A percentile compares a stretch with the other conserved stretches of the same genome.
These are phyloP conservation scores for Suhomyces bribrorum DNA, from an alignment of 1,139 yeast species.

Conservation along the genomic window DNA sequence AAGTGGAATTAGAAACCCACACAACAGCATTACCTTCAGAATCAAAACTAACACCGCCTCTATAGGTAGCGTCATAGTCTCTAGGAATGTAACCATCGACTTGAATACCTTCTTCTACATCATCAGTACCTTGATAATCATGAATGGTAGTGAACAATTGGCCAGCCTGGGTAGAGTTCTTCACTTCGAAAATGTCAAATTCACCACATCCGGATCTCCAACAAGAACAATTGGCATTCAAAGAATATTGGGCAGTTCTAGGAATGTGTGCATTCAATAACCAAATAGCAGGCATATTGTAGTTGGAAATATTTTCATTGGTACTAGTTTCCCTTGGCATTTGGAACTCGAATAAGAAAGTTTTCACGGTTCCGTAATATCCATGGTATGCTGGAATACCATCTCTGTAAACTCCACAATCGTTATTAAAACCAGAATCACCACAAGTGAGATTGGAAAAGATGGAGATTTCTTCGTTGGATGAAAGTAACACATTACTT, in stretches of 20 bases:
- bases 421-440: constrained; percentile 45
- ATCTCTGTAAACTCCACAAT: constrained; percentile 85
- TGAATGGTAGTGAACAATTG: constrained; percentile 68
- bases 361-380: constrained; percentile 73
- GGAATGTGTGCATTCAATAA: constrained; percentile 91
- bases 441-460: constrained; percentile 70
- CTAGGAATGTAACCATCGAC: constrained; percentile 59
- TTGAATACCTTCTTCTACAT: constrained; percentile 59
- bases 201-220: constrained; percentile 98
- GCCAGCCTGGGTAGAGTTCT: constrained; percentile 50
- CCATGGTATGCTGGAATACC: constrained; percentile 94
- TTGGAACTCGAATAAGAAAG: constrained; percentile 84
- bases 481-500: constrained; percentile 58
- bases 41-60: constrained; percentile 72
- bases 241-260: constrained; percentile 78
- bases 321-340: constrained; percentile 73
- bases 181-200: constrained; percentile 81
- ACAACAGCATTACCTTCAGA: constrained; percentile 60
- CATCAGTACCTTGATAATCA: constrained; percentile 69
- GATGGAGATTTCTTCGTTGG: constrained; percentile 77
- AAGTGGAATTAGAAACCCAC: constrained; percentile 58
- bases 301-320: constrained; percentile 45
- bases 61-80: constrained; percentile 50
- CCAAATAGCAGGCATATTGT: constrained; percentile 97
- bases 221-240: constrained; percentile 81